phyloP scores from a whole-genome alignment of 2,329 filamentous ascomycete genomes.

The Thelonectria blattea region DNA sequence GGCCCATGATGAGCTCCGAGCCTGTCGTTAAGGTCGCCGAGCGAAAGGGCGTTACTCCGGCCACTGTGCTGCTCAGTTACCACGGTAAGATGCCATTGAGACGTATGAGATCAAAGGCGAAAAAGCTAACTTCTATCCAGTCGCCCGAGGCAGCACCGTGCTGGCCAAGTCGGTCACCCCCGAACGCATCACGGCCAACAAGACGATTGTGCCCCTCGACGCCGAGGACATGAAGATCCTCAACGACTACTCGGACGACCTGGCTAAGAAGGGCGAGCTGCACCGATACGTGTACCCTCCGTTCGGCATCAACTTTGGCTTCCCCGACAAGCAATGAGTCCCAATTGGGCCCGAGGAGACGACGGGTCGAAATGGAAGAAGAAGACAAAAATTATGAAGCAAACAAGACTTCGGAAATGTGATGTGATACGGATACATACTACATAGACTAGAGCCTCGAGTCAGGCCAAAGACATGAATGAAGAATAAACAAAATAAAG shows the following conservation, averaged over 20 bases:
- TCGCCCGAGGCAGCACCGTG: conserved; percentile 72
- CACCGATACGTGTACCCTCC: conserved; percentile 72
- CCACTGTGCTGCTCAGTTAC: conserved; percentile 72
- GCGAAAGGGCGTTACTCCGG: conserved; percentile 66
- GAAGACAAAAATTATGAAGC: not conserved
- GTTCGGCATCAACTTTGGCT: conserved; percentile 72
- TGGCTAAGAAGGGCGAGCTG: conserved; percentile 57
- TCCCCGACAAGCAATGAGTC: conserved; percentile 68
- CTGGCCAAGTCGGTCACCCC: conserved; percentile 75
- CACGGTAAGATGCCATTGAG: conserved; percentile 59
- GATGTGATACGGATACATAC: too few relatives aligned
- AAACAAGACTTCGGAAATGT: conserved; percentile 6
- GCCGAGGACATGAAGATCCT: conserved; percentile 66
- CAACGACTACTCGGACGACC: conserved; percentile 58
- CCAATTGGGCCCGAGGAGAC: conserved; percentile 21
- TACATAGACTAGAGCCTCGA: conserved; percentile 13
- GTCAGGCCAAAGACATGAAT: conserved; percentile 7
- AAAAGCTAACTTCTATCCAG: conserved; percentile 46
- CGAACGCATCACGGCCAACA: conserved; percentile 72
- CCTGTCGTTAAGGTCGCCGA: conserved; percentile 68
- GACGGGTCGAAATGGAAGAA: too few relatives aligned
- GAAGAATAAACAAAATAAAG: not conserved
- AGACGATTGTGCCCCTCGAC: conserved; percentile 69
- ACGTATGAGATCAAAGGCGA: too few relatives aligned
- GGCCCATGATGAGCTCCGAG: conserved; percentile 68